Evolutionary conservation across 371 early-diverging fungal species (phyloP), one percentile per base, ranked within the genome.

Genomic region (Mortierella sp.): DNA sequence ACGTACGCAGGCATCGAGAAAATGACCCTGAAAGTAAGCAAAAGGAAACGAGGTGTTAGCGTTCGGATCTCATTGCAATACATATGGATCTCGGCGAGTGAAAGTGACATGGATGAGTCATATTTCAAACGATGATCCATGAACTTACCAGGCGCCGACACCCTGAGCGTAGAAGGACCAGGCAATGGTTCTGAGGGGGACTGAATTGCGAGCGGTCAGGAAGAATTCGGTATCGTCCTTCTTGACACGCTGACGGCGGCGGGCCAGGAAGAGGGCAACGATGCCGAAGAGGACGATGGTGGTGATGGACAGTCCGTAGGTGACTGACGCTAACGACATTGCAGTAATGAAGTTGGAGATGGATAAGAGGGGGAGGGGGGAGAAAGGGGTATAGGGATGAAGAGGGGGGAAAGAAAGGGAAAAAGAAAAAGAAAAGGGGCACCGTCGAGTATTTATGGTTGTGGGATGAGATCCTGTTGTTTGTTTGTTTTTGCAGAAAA

Each of bases 141-240:
- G 51, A 6, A 70, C 73, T 46, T 71, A 85, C 86, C 86, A 85
- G 29, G 86, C 82, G 51, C 86, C 86, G 10, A 85, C 80, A 16
- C 82, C 80, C 7, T 71, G 68, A 70, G 82, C 79, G 54, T 79
- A 83, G 55, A 87, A 83, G 41, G 84, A 83, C 81, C 84, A 83
- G 48, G 84, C 87, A 70, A 87, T 87, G 54, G 83, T 81, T 27
- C 63, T 46, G 46, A 65, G 70, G 7, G 84, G 84, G 27, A 83
- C 79, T 16, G 81, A 81, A 46, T 80, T 77, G 21, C 87, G 74
- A 27, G 87, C 84, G 8, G 92, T 92, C 76, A 92, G 75, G 78
- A 92, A 90, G 82, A 90, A 91, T 76, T 91, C 91, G n/a, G 90
- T 89, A 43, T 71, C 74, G 14, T 88, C 77, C 63, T 76, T 46